Conservation (phyloP, 345 rosid genomes). For the Acer campestre region DNA sequence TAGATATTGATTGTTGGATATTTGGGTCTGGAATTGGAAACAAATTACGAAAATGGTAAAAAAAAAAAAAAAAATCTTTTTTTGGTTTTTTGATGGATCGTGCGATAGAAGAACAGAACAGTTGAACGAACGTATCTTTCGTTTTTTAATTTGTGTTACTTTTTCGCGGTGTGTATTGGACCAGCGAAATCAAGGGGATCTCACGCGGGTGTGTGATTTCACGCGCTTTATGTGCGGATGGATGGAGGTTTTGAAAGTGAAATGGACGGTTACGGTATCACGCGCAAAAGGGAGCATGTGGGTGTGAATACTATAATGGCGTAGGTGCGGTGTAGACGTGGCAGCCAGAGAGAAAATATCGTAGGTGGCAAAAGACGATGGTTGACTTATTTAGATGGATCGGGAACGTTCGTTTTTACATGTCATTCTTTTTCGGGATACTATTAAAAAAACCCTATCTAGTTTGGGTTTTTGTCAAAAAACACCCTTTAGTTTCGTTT, state of each 20-base stretch:
- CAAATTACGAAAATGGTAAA: constrained; percentile 23
- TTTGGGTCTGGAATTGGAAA: constrained; percentile 7
- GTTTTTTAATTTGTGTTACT: neutral
- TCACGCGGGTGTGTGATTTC: neutral
- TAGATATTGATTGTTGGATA: neutral
- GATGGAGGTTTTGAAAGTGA: neutral
- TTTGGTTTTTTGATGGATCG: neutral
- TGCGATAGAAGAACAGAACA: neutral
- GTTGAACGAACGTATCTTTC: neutral
- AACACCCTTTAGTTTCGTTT: too few relatives aligned
- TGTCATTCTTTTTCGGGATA: too few relatives aligned
- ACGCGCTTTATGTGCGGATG: neutral
- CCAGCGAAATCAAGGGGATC: neutral
- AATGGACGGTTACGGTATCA: neutral
- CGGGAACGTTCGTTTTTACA: neutral
- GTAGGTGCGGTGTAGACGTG: neutral
- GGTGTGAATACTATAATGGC: neutral
- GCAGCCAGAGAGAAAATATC: neutral
- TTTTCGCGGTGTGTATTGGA: neutral
- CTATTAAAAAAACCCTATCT: too few relatives aligned
- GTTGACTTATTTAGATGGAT: neutral
- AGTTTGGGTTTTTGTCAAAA: too few relatives aligned
- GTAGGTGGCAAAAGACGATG: neutral
- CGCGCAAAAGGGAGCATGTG: neutral
- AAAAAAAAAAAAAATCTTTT: neutral